phyloP scores from a whole-genome alignment of 116 monocot species.

The Iris pallida region DNA sequence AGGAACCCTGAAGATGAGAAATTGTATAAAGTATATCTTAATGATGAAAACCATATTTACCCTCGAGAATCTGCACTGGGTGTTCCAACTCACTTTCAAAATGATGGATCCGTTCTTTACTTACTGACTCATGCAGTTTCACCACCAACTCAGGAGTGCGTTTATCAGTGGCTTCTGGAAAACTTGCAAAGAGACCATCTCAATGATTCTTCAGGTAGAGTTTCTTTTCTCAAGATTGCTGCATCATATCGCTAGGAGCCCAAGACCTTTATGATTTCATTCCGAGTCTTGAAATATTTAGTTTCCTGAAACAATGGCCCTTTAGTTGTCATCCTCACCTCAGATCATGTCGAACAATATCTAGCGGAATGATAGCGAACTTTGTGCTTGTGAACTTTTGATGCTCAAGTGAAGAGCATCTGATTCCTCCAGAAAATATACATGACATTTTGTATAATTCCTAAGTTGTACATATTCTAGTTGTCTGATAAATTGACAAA shows the following conservation, averaged over 20 bases:
- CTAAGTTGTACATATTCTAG: not conserved
- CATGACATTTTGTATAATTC: too few species aligned
- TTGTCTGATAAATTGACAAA: constrained; percentile 7
- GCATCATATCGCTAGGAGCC: not conserved
- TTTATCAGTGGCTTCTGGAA: constrained; percentile 55
- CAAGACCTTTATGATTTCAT: too few species aligned
- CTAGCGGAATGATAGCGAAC: too few species aligned
- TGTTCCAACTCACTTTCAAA: constrained; percentile 76
- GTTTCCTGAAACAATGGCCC: too few species aligned
- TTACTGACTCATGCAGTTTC: constrained; percentile 59
- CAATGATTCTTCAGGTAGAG: constrained; percentile 22
- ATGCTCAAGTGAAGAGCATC: too few species aligned
- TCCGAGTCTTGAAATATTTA: too few species aligned
- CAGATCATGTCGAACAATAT: too few species aligned
- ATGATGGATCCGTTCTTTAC: constrained; percentile 85
- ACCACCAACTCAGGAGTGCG: constrained; percentile 59
- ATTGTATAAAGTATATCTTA: constrained; percentile 1
- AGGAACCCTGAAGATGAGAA: constrained; percentile 9
- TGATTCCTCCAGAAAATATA: too few species aligned
- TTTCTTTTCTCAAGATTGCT: not conserved
- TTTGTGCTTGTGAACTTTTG: too few species aligned
- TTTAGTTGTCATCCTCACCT: too few species aligned
- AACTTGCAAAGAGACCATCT: constrained; percentile 1
- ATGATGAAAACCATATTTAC: constrained; percentile 14
- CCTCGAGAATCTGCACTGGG: constrained; percentile 32